A percentile compares a stretch with the other conserved stretches of the same genome.
These are phyloP conservation scores for Amphicarpaea edgeworthii DNA, from an alignment of 306 rosid genomes.

Conservation along the genomic window DNA sequence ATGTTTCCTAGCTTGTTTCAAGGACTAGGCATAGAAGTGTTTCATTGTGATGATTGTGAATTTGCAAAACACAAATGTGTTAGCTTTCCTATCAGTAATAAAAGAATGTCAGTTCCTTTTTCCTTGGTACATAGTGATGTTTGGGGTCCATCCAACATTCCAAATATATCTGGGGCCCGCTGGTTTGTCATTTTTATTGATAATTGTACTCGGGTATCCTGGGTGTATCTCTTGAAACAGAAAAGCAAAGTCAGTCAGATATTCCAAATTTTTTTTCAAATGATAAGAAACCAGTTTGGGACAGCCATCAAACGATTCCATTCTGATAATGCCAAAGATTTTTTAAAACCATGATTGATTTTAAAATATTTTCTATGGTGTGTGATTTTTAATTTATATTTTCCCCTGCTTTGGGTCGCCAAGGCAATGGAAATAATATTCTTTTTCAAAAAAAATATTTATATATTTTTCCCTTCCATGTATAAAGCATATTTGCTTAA, in stretches of 20 bases:
- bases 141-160: background rate
- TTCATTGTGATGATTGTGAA: background rate
- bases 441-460: background rate
- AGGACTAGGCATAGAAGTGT: background rate
- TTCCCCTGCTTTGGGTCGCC: slow-evolving; percentile 26
- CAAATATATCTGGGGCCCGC: background rate
- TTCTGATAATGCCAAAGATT: too few relatives aligned
- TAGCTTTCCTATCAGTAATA: background rate
- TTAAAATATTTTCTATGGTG: too few relatives aligned
- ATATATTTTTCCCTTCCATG: background rate
- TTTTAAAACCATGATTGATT: background rate
- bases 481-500: background rate
- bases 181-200: background rate
- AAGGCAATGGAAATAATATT: slow-evolving; percentile 16
- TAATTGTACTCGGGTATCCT: background rate
- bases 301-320: too few relatives aligned
- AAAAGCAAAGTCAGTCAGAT: background rate
- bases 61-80: background rate
- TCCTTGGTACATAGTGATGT: background rate
- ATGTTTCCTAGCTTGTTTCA: background rate
- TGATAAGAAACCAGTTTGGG: too few relatives aligned
- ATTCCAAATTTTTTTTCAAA: background rate
- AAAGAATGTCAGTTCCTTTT: background rate
- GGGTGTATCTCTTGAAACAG: background rate
- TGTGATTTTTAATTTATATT: background rate